These are phyloP conservation scores for Penicillium taxi DNA, from an alignment of 495 filamentous ascomycete species.

Conservation along the genomic window DNA sequence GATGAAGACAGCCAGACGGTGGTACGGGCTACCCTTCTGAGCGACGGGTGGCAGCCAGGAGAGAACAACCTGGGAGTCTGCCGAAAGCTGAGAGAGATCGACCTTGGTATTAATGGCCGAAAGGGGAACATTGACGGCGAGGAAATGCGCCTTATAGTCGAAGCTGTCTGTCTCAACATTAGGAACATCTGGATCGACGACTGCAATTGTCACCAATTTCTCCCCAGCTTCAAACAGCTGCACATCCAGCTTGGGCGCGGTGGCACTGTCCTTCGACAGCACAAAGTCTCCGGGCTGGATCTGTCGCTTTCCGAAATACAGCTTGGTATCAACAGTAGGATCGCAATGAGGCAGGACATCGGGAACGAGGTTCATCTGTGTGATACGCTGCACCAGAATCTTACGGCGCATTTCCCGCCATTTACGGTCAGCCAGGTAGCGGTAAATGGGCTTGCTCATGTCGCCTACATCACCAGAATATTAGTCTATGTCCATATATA, in stretches of 20 bases:
- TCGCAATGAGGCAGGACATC: constrained; percentile 84
- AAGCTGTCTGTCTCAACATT: constrained; percentile 69
- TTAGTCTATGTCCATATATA: neutral
- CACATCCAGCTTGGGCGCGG: constrained; percentile 63
- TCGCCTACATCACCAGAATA: constrained; percentile 51
- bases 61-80: constrained; percentile 56
- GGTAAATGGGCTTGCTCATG: constrained; percentile 95
- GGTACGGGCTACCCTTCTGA: constrained; percentile 86
- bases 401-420: constrained; percentile 74
- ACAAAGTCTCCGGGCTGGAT: constrained; percentile 73
- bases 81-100: constrained; percentile 42
- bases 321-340: constrained; percentile 65
- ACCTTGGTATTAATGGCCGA: constrained; percentile 47
- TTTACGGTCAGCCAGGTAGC: constrained; percentile 74
- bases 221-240: constrained; percentile 77
- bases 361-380: constrained; percentile 83
- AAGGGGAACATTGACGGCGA: constrained; percentile 61
- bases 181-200: constrained; percentile 88
- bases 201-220: constrained; percentile 72
- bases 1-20: constrained; percentile 76
- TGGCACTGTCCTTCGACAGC: constrained; percentile 58
- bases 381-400: constrained; percentile 77
- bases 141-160: constrained; percentile 71
- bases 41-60: constrained; percentile 80
- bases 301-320: constrained; percentile 63